Base-by-base conservation (phyloP, 2,329 filamentous ascomycete species). In the Sclerotinia sclerotiorum region DNA sequence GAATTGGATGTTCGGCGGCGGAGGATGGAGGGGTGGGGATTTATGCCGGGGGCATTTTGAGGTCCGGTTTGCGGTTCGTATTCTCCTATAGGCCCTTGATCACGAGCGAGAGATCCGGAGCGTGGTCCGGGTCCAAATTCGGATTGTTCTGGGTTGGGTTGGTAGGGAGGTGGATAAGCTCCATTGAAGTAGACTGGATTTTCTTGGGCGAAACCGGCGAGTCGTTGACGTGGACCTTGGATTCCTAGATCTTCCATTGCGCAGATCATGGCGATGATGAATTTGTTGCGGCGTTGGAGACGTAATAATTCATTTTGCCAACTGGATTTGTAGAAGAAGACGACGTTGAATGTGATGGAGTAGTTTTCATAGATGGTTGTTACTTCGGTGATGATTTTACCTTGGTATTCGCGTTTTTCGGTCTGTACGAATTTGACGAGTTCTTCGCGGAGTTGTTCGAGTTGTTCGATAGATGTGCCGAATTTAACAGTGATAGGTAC, bases 251-350 rank as follows among this genome's bases (percentile, higher is more conserved):
- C 76, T 46, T 76, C 70, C 83, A 97, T 93, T 67, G 92, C 88
- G 49, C 91, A 84, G 90, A 97, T 97, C 76, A 98, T 82, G 70
- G 95, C 93, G 72, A 91, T 93, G 72, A 96, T 93, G 79, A 98
- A 97, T 77, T 94, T 95, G 84, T 97, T 97, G 75, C 95, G 91
- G 24, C 94, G 88, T 74, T 91, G 92, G 2, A 98, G 85, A 81
- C 94, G 93, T 32, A 97, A 84, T 56, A 96, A 84, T 78, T 98
- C 94, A 77, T 97, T 97, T 78, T 98, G 94, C 87, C 91, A 97
- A 79, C 94, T 97, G 69, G 90, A 93, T 79, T 97, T 97, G 85
- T 97, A 97, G 83, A 97, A 97, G 83, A 97, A 97, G 76, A 97
- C 89, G 68, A 98, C 88, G 79, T 97, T 97, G 76, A 97, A 85